These are phyloP conservation scores for Kuraishia borneana DNA, from an alignment of 805 yeast genomes.

Conservation along the genomic window DNA sequence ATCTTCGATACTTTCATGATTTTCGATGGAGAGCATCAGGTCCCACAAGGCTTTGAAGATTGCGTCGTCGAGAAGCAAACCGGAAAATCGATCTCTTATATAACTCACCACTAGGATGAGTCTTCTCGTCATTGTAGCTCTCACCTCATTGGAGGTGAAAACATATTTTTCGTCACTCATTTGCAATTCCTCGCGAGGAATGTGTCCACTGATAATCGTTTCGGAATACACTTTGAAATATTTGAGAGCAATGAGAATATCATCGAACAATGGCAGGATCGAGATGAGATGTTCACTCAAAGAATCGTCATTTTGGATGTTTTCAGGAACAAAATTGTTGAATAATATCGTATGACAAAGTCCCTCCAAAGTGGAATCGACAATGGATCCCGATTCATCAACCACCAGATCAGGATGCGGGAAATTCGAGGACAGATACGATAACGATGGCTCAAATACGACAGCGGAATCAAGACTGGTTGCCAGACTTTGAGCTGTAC, in stretches of 20 bases:
- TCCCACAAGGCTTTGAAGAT: slow-evolving; percentile 47
- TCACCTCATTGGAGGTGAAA: not conserved
- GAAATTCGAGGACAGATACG: slow-evolving; percentile 27
- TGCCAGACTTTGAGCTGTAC: not conserved
- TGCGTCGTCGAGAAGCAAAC: slow-evolving; percentile 56
- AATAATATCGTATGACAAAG: slow-evolving; percentile 66
- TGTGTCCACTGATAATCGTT: slow-evolving; percentile 10
- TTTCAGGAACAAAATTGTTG: slow-evolving; percentile 24
- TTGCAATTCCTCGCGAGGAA: not conserved
- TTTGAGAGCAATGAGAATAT: slow-evolving; percentile 29
- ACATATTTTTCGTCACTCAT: not conserved
- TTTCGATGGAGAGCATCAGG: slow-evolving; percentile 36
- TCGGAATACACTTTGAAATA: slow-evolving; percentile 24
- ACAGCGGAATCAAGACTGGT: not conserved
- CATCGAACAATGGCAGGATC: slow-evolving; percentile 45
- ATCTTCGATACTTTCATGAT: slow-evolving; percentile 36
- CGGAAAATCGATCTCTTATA: slow-evolving; percentile 48
- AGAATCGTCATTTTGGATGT: slow-evolving; percentile 8
- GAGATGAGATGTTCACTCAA: slow-evolving; percentile 31
- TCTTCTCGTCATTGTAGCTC: slow-evolving; percentile 30
- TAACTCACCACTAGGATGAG: slow-evolving; percentile 42
- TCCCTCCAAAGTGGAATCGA: slow-evolving; percentile 56
- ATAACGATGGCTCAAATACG: slow-evolving; percentile 3
- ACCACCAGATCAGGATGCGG: slow-evolving; percentile 55
- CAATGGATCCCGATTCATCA: slow-evolving; percentile 33